Base-by-base conservation (phyloP, 352 stramenopile species). In the Globisporangium okanoganense region DNA sequence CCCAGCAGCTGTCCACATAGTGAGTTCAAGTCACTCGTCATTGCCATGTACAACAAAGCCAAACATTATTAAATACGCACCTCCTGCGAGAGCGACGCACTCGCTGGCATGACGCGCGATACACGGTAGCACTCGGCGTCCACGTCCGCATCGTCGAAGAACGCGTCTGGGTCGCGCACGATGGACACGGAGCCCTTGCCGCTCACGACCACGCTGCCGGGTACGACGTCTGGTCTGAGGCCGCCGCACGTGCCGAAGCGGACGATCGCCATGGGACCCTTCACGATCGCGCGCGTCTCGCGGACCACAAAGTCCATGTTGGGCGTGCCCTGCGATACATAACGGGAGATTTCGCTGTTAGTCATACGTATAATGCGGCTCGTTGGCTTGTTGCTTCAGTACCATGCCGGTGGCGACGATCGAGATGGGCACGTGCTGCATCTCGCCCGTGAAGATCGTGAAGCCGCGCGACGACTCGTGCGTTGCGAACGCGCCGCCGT, bases 251-350 rank as follows among this genome's bases (percentile, higher is more conserved):
- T 87, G 5, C 82, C 82, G 50, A 89, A 81, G 54, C 81, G 81
- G 25, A 87, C 62, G 49, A 90, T 86, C 20, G 35, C 69, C 67
- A 90, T 79, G 5, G 73, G 67, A 0, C 79, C 79, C 10, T 69
- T 44, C 3, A 85, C 72, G 24, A 88, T 66, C 12, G 67, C 71
- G 25, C 78, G 65, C n/a, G 71, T 69, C 64, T 91, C 82, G 31
- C 82, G 71, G 18, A 90, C 79, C 20, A 88, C 65, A 63, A 91
- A 91, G 62, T 91, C 82, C 79, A 91, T 91, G 61, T 88, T 91
- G 12, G 82, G 65, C 12, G 66, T 68, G 9, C 82, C 82, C 71
- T 82, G 22, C 35, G 29, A 13, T 5, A 25, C 16, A 18, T 5
- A 8, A 33, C 16, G 13, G 16, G 29, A 56, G 10, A 14, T 24